These are phyloP conservation scores for Brassica hybrid DNA, from an alignment of 441 rosid genomes.

Conservation along the genomic window DNA sequence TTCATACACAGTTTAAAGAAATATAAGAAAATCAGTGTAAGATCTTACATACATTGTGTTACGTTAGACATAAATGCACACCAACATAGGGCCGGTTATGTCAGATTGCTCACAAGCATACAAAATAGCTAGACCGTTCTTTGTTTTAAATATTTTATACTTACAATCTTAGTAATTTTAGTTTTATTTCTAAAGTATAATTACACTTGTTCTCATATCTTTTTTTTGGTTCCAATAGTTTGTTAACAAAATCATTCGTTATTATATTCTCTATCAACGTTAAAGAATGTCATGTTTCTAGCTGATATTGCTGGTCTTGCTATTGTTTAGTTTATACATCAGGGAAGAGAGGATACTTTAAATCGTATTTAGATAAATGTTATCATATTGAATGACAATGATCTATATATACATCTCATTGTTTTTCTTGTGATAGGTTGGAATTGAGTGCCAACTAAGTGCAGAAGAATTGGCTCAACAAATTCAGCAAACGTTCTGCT, in stretches of 20 bases:
- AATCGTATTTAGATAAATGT: neutral
- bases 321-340: constrained; percentile 9
- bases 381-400: neutral
- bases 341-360: neutral
- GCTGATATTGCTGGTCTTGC: neutral
- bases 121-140: constrained; percentile 29
- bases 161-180: neutral
- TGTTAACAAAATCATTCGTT: neutral
- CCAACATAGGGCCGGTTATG: constrained; percentile 23
- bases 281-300: neutral
- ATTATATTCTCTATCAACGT: neutral
- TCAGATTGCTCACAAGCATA: constrained; percentile 36
- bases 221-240: neutral
- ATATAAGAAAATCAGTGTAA: constrained; percentile 15
- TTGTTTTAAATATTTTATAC: constrained; percentile 8
- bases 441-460: constrained; percentile 94
- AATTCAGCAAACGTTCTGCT: constrained; percentile 86
- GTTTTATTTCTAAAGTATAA: neutral
- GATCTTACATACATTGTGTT: constrained; percentile 36
- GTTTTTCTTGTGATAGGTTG: constrained; percentile 60
- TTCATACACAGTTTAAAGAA: constrained; percentile 9
- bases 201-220: constrained; percentile 2
- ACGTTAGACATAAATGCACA: constrained; percentile 31
- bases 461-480: constrained; percentile 95
- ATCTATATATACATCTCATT: neutral